Evolutionary conservation across 2,329 filamentous ascomycete genomes (phyloP).

Genomic region (Diplodia mutila): DNA sequence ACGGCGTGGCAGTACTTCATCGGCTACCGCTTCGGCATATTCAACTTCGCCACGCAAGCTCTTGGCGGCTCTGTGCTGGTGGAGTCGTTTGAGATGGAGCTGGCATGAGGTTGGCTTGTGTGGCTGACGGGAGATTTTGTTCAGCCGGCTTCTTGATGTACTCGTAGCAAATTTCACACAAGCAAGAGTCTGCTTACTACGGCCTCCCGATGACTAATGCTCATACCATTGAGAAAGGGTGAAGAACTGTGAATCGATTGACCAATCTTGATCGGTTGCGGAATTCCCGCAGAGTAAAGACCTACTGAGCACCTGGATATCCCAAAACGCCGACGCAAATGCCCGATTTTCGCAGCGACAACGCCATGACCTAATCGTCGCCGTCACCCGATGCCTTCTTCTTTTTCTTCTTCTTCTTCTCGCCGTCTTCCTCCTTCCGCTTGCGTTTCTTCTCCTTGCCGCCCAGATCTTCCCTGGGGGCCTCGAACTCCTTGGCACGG

Average conservation of each 20-base stretch:
- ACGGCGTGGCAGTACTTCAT: conserved; percentile 46
- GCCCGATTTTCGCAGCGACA: conserved; percentile 9
- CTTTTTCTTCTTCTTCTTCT: conserved; percentile 50
- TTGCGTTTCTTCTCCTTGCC: conserved; percentile 56
- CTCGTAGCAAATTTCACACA: not conserved
- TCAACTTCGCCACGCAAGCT: conserved; percentile 43
- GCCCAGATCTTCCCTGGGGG: conserved; percentile 74
- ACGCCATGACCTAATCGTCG: conserved; percentile 1
- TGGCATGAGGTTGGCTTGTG: not conserved
- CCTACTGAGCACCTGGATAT: conserved; percentile 22
- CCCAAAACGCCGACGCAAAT: conserved; percentile 17
- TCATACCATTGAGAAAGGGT: not conserved
- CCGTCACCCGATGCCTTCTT: conserved; percentile 31
- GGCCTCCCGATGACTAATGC: not conserved
- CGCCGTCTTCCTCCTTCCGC: conserved; percentile 47
- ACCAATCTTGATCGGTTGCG: not conserved
- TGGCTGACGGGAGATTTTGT: not conserved
- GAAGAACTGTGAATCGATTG: not conserved
- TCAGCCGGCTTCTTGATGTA: too few relatives aligned
- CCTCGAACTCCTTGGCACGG: conserved; percentile 81
- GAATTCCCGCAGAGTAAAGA: not conserved
- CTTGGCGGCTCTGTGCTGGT: conserved; percentile 39
- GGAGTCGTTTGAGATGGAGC: conserved; percentile 33
- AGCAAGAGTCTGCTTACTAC: not conserved
- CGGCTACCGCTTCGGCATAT: conserved; percentile 45